Base-by-base conservation (phyloP, 768 basidiomycete species). In the Rhizopogon roseolus region DNA sequence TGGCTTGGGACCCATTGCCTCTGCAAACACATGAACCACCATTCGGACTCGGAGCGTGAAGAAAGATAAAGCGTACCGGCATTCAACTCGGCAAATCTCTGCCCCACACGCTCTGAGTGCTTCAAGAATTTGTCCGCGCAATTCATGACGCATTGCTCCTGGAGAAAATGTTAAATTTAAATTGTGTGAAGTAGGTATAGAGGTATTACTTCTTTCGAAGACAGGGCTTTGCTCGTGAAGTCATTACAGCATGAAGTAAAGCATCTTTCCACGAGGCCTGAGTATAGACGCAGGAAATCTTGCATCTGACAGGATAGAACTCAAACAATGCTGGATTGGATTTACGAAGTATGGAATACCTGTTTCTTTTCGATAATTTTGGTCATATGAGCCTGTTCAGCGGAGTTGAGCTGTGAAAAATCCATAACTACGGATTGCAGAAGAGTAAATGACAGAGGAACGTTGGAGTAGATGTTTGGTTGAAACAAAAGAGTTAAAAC, bases 121-220 rank as follows among this genome's bases (percentile, higher is more conserved):
- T 97, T 97, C 65, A 98, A 74, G 76, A 97, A 98, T 72, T 98
- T 99, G 77, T 98, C 96, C 19, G 93, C 81, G 75, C 96, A 99
- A 74, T 95, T 93, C 71, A 83, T 77, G 44, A 96, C 83, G 67
- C 96, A 99, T 60, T 84, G 81, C 63, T 90, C 89, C 94, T 98
- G 64, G n/a, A 44, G 29, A 60, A 19, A 16, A 46, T 16, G 49
- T 65, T 41, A 58, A 36, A 54, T 41, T 45, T 41, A 40, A 25
- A 41, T 22, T 36, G 38, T 51, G 50, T 44, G 49, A 49, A 42
- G 14, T 16, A 50, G 40, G 19, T 19, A 11, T 8, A 41, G 6
- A 10, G 11, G 11, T 58, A 65, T 54, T 37, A 90, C 95, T 86
- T 98, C 96, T 78, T 97, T 97, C 29, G 86, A 85, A 10, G 88